phyloP scores from a whole-genome alignment of 1,284 basidiomycete species.

The Apiotrichum laibachii region DNA sequence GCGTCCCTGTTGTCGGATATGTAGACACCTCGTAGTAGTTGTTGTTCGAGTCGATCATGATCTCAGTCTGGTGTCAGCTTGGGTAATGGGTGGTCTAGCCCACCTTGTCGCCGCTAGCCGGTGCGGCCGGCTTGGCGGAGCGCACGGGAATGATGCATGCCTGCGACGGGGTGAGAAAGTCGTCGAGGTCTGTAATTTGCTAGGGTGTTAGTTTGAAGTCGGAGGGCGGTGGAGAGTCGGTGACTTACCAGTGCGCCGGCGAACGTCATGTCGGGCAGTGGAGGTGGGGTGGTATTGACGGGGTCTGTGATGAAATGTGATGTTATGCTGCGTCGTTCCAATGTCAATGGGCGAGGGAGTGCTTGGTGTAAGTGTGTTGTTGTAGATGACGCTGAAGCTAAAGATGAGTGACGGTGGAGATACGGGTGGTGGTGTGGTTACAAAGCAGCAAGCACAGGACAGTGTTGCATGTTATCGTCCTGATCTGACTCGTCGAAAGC shows the following conservation, averaged over 20 bases:
- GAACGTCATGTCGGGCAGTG: conserved; percentile 66
- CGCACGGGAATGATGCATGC: conserved; percentile 94
- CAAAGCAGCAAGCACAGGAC: not conserved
- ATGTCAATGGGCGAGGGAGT: too few species aligned
- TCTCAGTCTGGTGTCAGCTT: conserved; percentile 63
- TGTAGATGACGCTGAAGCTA: too few species aligned
- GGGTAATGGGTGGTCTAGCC: not conserved
- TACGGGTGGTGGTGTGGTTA: too few species aligned
- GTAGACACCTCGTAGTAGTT: conserved; percentile 51
- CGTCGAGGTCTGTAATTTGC: conserved; percentile 80
- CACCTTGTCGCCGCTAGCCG: conserved; percentile 22
- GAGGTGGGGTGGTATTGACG: not conserved
- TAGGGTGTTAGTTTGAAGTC: conserved; percentile 10
- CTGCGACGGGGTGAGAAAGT: conserved; percentile 96
- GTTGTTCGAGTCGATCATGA: conserved; percentile 67
- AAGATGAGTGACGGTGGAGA: not conserved
- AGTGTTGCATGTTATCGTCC: not conserved
- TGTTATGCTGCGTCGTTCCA: too few species aligned
- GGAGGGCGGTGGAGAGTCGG: not conserved
- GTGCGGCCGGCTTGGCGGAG: conserved; percentile 23
- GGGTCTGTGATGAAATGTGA: not conserved
- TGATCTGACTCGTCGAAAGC: not conserved
- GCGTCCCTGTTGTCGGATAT: conserved; percentile 27
- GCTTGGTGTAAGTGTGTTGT: too few species aligned
- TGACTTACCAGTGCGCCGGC: conserved; percentile 74